Conservation (phyloP, 192 early-diverging fungal genomes). For the Phycomyces nitens region DNA sequence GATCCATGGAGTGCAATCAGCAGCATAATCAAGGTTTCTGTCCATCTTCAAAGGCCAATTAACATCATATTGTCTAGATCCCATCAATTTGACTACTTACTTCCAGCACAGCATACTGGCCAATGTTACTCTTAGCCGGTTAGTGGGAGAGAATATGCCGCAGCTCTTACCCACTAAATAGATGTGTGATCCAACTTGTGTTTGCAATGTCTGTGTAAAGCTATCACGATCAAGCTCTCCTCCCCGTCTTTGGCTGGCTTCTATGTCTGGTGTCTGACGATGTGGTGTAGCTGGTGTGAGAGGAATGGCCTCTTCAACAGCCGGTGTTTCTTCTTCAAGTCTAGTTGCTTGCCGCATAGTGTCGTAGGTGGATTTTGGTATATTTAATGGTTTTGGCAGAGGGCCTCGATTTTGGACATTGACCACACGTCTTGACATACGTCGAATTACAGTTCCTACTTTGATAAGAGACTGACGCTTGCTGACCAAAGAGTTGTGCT, state of each 20-base stretch:
- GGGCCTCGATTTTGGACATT: not conserved
- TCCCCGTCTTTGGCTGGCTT: not conserved
- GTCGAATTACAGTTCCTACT: slow-evolving; percentile 1
- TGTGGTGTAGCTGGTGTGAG: not conserved
- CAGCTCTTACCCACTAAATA: slow-evolving; percentile 28
- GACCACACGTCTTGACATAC: slow-evolving; percentile 6
- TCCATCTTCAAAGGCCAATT: slow-evolving; percentile 36
- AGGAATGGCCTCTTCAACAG: not conserved
- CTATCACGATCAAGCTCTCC: slow-evolving; percentile 3
- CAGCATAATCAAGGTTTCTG: slow-evolving; percentile 43
- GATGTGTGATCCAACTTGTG: not conserved
- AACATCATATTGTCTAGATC: not conserved
- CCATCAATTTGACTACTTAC: slow-evolving; percentile 27
- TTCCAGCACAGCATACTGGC: slow-evolving; percentile 37
- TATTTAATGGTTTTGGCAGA: not conserved
- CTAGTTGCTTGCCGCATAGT: not conserved
- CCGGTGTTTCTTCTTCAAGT: not conserved
- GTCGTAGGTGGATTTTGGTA: not conserved
- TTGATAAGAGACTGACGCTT: not conserved
- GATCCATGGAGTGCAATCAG: slow-evolving; percentile 41
- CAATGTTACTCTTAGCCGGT: slow-evolving; percentile 35
- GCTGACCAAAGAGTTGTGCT: not conserved
- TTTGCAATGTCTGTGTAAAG: not conserved
- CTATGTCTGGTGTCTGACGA: not conserved
- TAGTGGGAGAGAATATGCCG: slow-evolving; percentile 42